A percentile compares a stretch with the other conserved stretches of the same genome.
These are phyloP conservation scores for Coemansia pectinata DNA, from an alignment of 192 early-diverging fungal species.

Conservation along the genomic window DNA sequence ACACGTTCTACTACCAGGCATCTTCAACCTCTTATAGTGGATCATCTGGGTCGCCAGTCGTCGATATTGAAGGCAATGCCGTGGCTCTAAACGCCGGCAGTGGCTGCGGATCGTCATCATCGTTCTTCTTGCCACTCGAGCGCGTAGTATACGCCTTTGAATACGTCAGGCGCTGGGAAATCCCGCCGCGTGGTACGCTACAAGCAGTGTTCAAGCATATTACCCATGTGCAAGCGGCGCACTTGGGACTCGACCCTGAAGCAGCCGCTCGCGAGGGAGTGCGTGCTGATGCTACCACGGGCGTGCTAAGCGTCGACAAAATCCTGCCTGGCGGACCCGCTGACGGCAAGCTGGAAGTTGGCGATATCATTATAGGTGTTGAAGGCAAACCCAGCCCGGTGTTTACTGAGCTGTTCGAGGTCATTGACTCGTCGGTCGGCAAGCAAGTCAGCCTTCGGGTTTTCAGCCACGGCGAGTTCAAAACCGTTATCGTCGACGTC, in stretches of 20 bases:
- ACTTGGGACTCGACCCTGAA: constrained; percentile 8
- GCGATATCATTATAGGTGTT: constrained; percentile 69
- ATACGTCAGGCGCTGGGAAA: constrained; percentile 55
- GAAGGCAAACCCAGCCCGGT: constrained; percentile 61
- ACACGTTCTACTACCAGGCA: constrained; percentile 78
- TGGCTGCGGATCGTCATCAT: constrained; percentile 50
- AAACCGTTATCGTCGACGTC: constrained; percentile 49
- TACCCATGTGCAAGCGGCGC: constrained; percentile 57
- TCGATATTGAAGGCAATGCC: constrained; percentile 74
- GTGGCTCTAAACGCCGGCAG: constrained; percentile 67
- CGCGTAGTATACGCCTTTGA: constrained; percentile 65
- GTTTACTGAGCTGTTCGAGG: constrained; percentile 61
- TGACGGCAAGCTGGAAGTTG: constrained; percentile 60
- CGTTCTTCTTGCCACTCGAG: constrained; percentile 72
- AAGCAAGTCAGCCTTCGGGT: constrained; percentile 56
- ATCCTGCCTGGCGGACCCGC: constrained; percentile 72
- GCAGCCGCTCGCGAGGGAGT: constrained; percentile 55
- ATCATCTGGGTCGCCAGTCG: constrained; percentile 72
- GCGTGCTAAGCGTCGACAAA: constrained; percentile 65
- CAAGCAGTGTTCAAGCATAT: constrained; percentile 70
- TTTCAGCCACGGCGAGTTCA: constrained; percentile 56
- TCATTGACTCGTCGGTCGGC: constrained; percentile 64
- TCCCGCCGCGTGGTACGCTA: constrained; percentile 71
- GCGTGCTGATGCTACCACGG: constrained; percentile 62
- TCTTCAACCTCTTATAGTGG: constrained; percentile 66